These are phyloP conservation scores for Schwanniomyces yamadae DNA, from an alignment of 805 yeast genomes.

Conservation along the genomic window DNA sequence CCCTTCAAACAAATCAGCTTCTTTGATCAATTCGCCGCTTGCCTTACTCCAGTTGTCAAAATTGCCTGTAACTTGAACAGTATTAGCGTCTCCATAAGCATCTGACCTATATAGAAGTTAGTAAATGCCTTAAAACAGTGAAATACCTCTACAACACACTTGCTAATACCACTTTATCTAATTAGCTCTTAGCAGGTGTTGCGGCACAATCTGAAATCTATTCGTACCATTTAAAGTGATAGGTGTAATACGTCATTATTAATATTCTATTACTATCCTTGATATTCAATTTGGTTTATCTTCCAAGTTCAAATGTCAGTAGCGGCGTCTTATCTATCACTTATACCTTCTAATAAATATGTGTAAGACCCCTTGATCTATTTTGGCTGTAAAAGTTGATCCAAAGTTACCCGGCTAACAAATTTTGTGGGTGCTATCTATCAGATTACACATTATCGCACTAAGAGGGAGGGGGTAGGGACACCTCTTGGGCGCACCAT, in stretches of 20 bases:
- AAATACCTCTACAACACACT: too few species aligned
- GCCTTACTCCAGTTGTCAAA: constrained; percentile 40
- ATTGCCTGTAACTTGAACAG: constrained; percentile 39
- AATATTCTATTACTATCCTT: too few species aligned
- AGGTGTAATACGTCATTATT: constrained; percentile 14
- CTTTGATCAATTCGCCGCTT: constrained; percentile 16
- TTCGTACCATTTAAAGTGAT: constrained; percentile 17
- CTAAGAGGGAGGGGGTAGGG: too few species aligned
- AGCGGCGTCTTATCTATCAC: background rate
- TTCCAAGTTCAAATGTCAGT: too few species aligned
- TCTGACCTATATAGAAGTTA: constrained; percentile 11
- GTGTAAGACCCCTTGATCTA: too few species aligned
- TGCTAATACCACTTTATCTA: background rate
- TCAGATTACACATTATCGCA: too few species aligned
- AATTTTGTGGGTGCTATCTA: too few species aligned
- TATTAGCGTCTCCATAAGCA: constrained; percentile 9
- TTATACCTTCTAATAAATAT: background rate
- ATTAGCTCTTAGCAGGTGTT: too few species aligned
- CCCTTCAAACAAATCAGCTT: constrained; percentile 18
- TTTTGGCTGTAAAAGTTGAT: constrained; percentile 7
- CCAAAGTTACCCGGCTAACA: constrained; percentile 2
- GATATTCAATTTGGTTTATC: too few species aligned
- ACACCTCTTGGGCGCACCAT: too few species aligned
- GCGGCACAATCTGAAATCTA: too few species aligned
- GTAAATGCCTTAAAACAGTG: constrained; percentile 1